Evolutionary conservation across 345 rosid genomes (phyloP).

Genomic region (Chamaenerion angustifolium): DNA sequence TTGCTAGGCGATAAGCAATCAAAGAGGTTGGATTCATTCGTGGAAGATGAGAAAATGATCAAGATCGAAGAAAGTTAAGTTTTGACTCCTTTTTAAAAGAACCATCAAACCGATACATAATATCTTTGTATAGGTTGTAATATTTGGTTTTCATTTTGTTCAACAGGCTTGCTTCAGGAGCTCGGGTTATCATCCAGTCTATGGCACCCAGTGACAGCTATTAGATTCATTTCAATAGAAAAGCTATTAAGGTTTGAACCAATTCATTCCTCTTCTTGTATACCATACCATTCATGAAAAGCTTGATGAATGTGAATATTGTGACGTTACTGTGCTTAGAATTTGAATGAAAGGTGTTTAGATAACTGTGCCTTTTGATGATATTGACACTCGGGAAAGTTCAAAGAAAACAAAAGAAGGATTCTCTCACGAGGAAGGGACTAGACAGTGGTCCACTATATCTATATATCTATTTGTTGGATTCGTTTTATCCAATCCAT

Average conservation of each 20-base stretch:
- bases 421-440: too few relatives aligned
- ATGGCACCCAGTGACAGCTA: constrained; percentile 34
- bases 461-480: too few relatives aligned
- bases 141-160: constrained; percentile 1
- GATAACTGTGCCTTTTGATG: constrained; percentile 1
- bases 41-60: constrained; percentile 59
- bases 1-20: constrained; percentile 18
- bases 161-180: constrained; percentile 99
- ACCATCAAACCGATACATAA: background rate
- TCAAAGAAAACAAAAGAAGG: background rate
- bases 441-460: too few relatives aligned
- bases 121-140: background rate
- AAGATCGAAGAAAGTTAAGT: constrained; percentile 90
- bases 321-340: background rate
- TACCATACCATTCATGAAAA: background rate
- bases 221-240: constrained; percentile 3
- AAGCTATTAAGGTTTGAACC: background rate
- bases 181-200: constrained; percentile 83
- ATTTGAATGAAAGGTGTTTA: background rate
- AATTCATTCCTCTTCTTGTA: background rate
- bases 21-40: constrained; percentile 39
- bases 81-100: constrained; percentile 5
- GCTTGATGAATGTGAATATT: background rate
- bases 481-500: too few relatives aligned
- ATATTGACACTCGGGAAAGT: constrained; percentile 6